Evolutionary conservation across 192 early-diverging fungal genomes (phyloP).

Genomic region (Coemansia sp.): DNA sequence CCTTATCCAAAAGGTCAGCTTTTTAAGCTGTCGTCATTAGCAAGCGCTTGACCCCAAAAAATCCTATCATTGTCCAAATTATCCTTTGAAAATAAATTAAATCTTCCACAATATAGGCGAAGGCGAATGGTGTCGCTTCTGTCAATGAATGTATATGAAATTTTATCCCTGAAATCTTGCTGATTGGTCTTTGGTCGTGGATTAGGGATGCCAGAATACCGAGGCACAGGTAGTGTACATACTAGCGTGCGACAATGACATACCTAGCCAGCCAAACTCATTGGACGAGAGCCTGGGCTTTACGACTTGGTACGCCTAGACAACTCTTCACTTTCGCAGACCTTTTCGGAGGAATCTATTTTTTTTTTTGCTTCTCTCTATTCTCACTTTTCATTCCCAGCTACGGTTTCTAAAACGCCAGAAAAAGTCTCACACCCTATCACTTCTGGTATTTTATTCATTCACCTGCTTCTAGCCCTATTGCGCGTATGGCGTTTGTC

Average conservation of each 20-base stretch:
- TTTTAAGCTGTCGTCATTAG: background rate
- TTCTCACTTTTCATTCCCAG: background rate
- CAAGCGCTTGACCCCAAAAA: background rate
- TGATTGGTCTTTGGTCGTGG: background rate
- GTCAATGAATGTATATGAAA: background rate
- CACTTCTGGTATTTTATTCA: background rate
- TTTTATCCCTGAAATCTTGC: background rate
- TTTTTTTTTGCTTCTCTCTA: background rate
- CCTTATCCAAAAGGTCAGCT: background rate
- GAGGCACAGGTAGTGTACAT: background rate
- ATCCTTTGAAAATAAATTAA: background rate
- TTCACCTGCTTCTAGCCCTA: background rate
- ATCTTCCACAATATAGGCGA: background rate
- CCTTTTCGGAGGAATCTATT: background rate
- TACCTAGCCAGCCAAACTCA: background rate
- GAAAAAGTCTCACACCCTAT: constrained; percentile 1
- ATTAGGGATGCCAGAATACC: background rate
- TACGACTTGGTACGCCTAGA: background rate
- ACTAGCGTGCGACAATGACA: background rate
- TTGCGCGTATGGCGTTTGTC: constrained; percentile 27
- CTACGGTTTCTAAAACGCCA: background rate
- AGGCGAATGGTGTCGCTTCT: background rate
- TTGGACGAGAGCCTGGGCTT: background rate
- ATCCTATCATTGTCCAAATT: background rate
- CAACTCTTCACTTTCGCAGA: background rate